These are phyloP conservation scores for Arabidopsis thaliana DNA, from an alignment of 345 rosid genomes.

Conservation along the genomic window DNA sequence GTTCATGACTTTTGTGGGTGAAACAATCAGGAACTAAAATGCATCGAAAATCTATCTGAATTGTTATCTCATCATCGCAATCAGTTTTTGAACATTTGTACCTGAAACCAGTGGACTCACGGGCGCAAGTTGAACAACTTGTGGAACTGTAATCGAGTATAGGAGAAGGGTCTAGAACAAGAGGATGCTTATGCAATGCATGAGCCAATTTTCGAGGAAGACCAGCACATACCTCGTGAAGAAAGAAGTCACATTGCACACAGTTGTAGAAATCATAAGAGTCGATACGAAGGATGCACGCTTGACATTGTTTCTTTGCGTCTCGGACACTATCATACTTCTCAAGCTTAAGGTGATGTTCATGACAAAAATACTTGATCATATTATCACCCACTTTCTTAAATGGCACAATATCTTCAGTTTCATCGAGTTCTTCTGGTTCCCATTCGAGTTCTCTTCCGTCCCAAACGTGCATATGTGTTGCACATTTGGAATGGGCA, in stretches of 20 bases:
- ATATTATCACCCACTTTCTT: constrained; percentile 1
- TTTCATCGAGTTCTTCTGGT: neutral
- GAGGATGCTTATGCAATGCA: constrained; percentile 14
- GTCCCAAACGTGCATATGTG: neutral
- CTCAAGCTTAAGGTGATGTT: constrained; percentile 12
- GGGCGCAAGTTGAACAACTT: neutral
- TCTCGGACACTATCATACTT: constrained; percentile 13
- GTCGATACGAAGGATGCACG: constrained; percentile 9
- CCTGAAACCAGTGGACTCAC: neutral
- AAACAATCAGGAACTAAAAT: constrained; percentile 10
- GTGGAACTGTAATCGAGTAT: neutral
- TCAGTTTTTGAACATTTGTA: neutral
- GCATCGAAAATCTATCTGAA: constrained; percentile 15
- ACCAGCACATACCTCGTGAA: constrained; percentile 47
- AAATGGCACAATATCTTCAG: constrained; percentile 6
- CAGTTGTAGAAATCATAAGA: constrained; percentile 19
- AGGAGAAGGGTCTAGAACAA: neutral
- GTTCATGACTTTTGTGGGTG: constrained; percentile 13
- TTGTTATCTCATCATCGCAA: neutral
- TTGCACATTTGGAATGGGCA: constrained; percentile 25
- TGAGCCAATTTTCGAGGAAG: constrained; percentile 50
- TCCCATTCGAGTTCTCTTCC: constrained; percentile 26
- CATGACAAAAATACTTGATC: constrained; percentile 17
- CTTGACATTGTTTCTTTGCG: constrained; percentile 2
- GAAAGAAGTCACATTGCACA: constrained; percentile 1